Percentiles rank a stretch among this genome's conserved stretches.
Evolutionary conservation across 768 basidiomycete species (phyloP).

Genomic region (Exidia glandulosa): DNA sequence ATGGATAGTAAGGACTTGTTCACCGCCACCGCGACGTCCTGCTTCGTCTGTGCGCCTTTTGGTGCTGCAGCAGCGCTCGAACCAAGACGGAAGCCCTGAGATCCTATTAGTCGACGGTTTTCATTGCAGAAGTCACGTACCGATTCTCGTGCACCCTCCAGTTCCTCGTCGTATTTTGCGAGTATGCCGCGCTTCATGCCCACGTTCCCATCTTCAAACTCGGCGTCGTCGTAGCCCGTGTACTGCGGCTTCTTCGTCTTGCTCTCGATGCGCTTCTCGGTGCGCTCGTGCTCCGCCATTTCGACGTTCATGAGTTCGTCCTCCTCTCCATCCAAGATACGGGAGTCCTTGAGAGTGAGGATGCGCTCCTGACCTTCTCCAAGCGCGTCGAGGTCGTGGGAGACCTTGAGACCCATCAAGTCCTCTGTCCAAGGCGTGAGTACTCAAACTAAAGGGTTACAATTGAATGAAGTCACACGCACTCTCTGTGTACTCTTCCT

Average conservation of each 20-base stretch:
- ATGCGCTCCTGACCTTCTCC: slow-evolving; percentile 91
- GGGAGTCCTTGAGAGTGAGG: slow-evolving; percentile 92
- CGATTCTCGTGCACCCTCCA: slow-evolving; percentile 61
- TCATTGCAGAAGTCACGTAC: slow-evolving; percentile 29
- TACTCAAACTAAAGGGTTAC: not conserved
- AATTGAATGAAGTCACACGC: too few relatives aligned
- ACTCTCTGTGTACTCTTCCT: slow-evolving; percentile 84
- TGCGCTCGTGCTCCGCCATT: slow-evolving; percentile 79
- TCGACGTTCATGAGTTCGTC: slow-evolving; percentile 96
- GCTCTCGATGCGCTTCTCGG: slow-evolving; percentile 65
- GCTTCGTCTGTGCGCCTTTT: slow-evolving; percentile 32
- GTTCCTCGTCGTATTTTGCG: slow-evolving; percentile 87
- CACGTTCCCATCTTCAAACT: slow-evolving; percentile 63
- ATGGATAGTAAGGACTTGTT: slow-evolving; percentile 76
- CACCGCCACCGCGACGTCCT: slow-evolving; percentile 46
- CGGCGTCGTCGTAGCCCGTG: slow-evolving; percentile 94
- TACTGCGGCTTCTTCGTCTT: slow-evolving; percentile 87
- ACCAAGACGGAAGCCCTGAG: slow-evolving; percentile 81
- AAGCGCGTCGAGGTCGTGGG: slow-evolving; percentile 85
- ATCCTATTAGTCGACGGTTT: too few relatives aligned
- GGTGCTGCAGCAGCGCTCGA: slow-evolving; percentile 33
- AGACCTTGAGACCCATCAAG: slow-evolving; percentile 88
- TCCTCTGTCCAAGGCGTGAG: slow-evolving; percentile 46
- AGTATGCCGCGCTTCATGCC: slow-evolving; percentile 78
- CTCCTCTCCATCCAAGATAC: slow-evolving; percentile 95